Evolutionary conservation across 192 early-diverging fungal species (phyloP), one percentile per base, ranked within the genome.

Genomic region (Backusella tuberculispora): DNA sequence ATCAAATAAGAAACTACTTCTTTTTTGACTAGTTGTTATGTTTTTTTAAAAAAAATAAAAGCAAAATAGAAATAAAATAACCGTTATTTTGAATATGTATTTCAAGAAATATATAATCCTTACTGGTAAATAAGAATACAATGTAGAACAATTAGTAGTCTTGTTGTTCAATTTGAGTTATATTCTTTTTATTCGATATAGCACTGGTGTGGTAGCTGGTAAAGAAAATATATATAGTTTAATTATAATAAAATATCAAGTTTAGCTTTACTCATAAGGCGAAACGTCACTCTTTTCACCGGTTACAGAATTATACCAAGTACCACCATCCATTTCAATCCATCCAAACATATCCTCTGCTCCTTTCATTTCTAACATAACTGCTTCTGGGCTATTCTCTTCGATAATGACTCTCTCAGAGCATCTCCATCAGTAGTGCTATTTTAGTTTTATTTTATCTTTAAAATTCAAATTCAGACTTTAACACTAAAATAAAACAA

Each of bases 171-270:
- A 50, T 50, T 50, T 50, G 48, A 50, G 26, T 63, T 63, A 63
- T 63, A 63, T 63, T 63, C 26, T 63, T 63, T 63, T 63, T 63
- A 63, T 63, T 34, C 26, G 29, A 34, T 63, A 63, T 63, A 63
- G 26, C 60, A 63, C 60, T 63, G 26, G 26, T 63, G 60, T 65
- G 37, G 63, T 65, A 40, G 17, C 37, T 65, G 34, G 60, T 63
- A 64, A 26, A 64, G 24, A 10, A 29, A 24, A 24, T 26, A 64
- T 64, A 64, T 38, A 40, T 42, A 3, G 41, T 42, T 42, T 42
- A 64, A 38, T 14, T 64, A 24, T 38, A 64, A 34, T 64, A 64
- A 56, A 56, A 56, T 64, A 64, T 34, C 63, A 42, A 34, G 29
- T 34, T 34, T 34, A 34, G 29, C 29, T 34, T 34, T 34, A 34